These are phyloP conservation scores for Pelargonium australe DNA, from an alignment of 441 rosid species.

Conservation along the genomic window DNA sequence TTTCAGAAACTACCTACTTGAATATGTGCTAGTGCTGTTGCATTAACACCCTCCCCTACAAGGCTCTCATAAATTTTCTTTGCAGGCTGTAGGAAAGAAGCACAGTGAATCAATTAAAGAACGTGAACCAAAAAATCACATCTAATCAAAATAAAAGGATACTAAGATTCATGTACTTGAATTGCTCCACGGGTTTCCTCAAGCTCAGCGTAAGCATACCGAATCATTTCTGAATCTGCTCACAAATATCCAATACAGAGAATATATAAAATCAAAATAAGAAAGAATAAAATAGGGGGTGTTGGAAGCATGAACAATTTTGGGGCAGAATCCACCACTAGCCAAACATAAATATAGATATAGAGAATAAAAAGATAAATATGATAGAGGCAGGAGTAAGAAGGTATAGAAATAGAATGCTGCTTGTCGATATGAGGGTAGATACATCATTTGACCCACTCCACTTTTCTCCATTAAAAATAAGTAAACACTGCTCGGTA, in stretches of 20 bases:
- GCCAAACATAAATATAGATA: not conserved
- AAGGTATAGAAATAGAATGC: no score
- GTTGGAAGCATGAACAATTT: not conserved
- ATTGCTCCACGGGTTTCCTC: constrained; percentile 94
- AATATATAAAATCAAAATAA: not conserved
- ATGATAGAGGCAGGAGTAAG: no score
- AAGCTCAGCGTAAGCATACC: constrained; percentile 91
- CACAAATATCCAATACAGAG: not conserved
- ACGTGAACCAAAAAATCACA: constrained; percentile 10
- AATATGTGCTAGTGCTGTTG: constrained; percentile 77
- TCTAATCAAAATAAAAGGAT: not conserved
- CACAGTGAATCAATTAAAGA: constrained; percentile 18
- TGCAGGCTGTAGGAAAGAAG: constrained; percentile 60
- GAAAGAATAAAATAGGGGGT: not conserved
- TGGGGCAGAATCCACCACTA: not conserved
- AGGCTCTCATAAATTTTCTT: constrained; percentile 77
- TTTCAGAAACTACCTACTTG: constrained; percentile 44
- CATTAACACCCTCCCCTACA: constrained; percentile 47
- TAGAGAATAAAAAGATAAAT: not conserved
- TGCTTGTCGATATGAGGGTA: not conserved
- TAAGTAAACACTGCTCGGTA: not conserved
- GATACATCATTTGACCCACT: not conserved
- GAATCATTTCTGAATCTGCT: constrained; percentile 76
- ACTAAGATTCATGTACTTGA: constrained; percentile 36
- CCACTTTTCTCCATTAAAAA: not conserved